Conservation (phyloP, 495 filamentous ascomycete species). For the Pseudoneurospora amorphoporcata region DNA sequence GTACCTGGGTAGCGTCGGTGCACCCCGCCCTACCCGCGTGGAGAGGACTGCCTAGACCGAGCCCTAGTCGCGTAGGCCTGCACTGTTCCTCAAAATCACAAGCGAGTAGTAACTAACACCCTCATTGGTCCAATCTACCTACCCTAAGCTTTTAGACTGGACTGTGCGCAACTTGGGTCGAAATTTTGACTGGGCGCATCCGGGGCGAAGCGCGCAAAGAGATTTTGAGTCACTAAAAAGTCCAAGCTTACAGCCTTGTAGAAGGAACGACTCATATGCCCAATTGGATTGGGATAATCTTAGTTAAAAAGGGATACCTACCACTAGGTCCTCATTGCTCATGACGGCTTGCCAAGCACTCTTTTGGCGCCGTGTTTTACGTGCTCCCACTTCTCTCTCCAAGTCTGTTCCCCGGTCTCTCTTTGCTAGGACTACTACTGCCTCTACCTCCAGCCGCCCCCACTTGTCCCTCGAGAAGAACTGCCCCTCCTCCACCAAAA, state of each 20-base stretch:
- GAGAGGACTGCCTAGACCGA: neutral
- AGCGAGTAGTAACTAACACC: neutral
- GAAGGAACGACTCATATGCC: neutral
- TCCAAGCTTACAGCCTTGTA: neutral
- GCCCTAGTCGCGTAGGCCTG: neutral
- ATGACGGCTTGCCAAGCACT: neutral
- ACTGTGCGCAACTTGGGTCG: neutral
- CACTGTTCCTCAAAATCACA: neutral
- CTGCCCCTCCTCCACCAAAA: neutral
- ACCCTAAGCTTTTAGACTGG: fast-evolving
- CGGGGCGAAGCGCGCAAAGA: neutral
- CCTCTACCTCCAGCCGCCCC: neutral
- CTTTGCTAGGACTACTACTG: neutral
- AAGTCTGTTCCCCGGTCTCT: neutral
- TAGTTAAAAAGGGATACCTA: neutral
- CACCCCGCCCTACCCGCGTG: neutral
- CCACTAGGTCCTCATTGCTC: neutral
- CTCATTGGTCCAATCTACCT: neutral
- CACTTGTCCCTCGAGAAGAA: neutral
- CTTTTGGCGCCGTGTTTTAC: neutral
- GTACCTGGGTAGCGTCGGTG: neutral
- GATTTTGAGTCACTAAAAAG: neutral
- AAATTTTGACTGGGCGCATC: neutral
- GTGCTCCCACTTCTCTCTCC: neutral
- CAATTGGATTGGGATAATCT: neutral